Base-by-base conservation (phyloP, 306 rosid genomes). In the Prinsepia uniflora region DNA sequence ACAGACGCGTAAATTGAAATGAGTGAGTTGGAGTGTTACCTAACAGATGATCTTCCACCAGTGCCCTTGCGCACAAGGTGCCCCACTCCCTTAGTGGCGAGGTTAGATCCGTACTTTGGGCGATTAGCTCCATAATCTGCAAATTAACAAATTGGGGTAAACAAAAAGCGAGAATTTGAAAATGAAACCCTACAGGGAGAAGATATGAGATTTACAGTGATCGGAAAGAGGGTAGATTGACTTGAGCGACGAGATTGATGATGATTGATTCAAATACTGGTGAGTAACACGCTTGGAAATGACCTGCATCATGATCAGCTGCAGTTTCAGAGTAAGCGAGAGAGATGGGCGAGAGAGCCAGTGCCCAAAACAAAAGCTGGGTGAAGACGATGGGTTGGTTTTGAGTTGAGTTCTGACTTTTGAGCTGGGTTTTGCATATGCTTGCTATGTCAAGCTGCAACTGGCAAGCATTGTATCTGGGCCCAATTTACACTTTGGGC, bases 21-120 rank as follows among this genome's bases (percentile, higher is more conserved):
- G 67, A 20, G 24, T 30, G 24, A 30, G 36, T 36, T 63, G 20
- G 55, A 55, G 40, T 36, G 41, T 46, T 71, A 90, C 99, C 99
- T 95, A 36, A 95, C 99, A 42, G 99, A 95, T 10, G 99, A 95
- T 81, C 99, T 86, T 67, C 99, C 99, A 68, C 99, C 99, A 1
- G 99, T 95, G 74, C 99, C 99, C 92, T 91, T 95, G 81, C 96
- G 92, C 57, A 95, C 87, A 41, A 91, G 86, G 86, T 87, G 91
- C 6, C 99, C 97, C 6, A 75, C 89, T 44, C 97, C 99, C 84
- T 86, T 85, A 30, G 90, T 65, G 50, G 97, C 85, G 62, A 95
- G 72, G 54, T 85, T 82, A 34, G 99, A 91, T 39, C 74, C 96
- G 77, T 39, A 81, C 36, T 89, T 90, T 10, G 89, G 81, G 52